Evolutionary conservation across 2,329 filamentous ascomycete species (phyloP).

Genomic region (Clarireedia monteithiana): DNA sequence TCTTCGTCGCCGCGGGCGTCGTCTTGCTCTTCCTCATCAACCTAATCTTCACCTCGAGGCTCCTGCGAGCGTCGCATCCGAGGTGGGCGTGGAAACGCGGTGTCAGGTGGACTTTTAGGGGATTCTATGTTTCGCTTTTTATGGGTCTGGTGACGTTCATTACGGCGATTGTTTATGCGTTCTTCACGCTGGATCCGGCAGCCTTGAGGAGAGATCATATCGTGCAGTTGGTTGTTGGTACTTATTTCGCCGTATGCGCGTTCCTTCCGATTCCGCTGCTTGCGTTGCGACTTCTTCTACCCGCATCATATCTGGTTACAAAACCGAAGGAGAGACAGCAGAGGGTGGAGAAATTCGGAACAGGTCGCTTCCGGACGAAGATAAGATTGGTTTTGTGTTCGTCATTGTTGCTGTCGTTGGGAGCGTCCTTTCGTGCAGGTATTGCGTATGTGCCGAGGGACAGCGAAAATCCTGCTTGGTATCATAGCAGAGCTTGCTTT

Average conservation of each 20-base stretch:
- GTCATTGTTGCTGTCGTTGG: constrained; percentile 53
- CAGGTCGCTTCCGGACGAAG: constrained; percentile 59
- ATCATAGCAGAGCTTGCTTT: constrained; percentile 59
- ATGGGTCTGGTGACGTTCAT: constrained; percentile 59
- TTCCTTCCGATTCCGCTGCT: constrained; percentile 48
- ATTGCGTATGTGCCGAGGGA: constrained; percentile 41
- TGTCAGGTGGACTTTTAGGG: constrained; percentile 30
- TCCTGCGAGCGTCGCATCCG: constrained; percentile 66
- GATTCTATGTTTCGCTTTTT: constrained; percentile 52
- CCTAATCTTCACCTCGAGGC: constrained; percentile 65
- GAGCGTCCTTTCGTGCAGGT: constrained; percentile 47
- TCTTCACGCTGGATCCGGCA: constrained; percentile 37
- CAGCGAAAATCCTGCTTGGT: constrained; percentile 6
- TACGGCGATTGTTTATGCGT: constrained; percentile 16
- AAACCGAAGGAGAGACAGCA: constrained; percentile 22
- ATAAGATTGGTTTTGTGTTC: constrained; percentile 53
- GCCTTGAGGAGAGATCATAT: constrained; percentile 50
- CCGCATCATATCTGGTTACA: background rate
- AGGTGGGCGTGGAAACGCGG: constrained; percentile 55
- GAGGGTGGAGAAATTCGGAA: constrained; percentile 52
- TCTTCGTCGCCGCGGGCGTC: constrained; percentile 33
- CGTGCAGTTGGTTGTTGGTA: constrained; percentile 36
- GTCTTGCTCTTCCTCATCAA: constrained; percentile 71
- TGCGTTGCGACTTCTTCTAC: constrained; percentile 20
- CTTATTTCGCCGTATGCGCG: constrained; percentile 50